Evolutionary conservation across 2,329 filamentous ascomycete species (phyloP), one percentile per base, ranked within the genome.

Genomic region (Pseudocercospora vitis): DNA sequence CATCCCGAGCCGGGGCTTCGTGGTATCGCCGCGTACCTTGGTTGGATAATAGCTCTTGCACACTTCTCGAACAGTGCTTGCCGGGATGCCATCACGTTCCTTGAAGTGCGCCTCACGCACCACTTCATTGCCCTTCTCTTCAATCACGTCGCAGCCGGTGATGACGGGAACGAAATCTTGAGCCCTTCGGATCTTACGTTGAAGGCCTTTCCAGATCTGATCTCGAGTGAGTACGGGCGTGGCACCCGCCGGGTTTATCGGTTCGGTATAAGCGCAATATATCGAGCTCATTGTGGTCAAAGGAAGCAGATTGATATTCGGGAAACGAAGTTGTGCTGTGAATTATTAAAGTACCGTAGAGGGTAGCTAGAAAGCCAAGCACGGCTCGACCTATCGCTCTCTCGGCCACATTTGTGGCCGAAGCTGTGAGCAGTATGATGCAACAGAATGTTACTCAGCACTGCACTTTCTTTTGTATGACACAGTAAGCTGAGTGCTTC

Each of bases 151-250:
- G 57, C 71, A 75, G n/a, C 54, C 61, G 8, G 61, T 60, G 52
- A 78, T 78, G 2, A 73, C 68, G 0, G 73, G 69, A 0, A 78
- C 73, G 56, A 78, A 79, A 50, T 75, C 73, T 35, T 76, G 67
- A 4, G 75, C 73, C 52, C 69, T 66, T 3, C 73, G 71, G 57
- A 76, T 73, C 63, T 78, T 78, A 55, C 71, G 68, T 54, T 76
- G 71, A 9, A 79, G 69, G 11, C 75, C 76, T 4, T 67, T 63
- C 73, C 74, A 78, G 55, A 77, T 57, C 58, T 60, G 48, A 61
- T 63, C 56, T 33, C 62, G 61, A 14, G 60, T 74, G 49, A 78
- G 70, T 31, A 68, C 49, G 7, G 74, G 71, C 1, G 65, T 59
- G n/a, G 65, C 63, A 53, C 55, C 58, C 6, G 71, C 32, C 3